Conservation (phyloP, 2,329 filamentous ascomycete species). For the Colletotrichum brevisporum region DNA sequence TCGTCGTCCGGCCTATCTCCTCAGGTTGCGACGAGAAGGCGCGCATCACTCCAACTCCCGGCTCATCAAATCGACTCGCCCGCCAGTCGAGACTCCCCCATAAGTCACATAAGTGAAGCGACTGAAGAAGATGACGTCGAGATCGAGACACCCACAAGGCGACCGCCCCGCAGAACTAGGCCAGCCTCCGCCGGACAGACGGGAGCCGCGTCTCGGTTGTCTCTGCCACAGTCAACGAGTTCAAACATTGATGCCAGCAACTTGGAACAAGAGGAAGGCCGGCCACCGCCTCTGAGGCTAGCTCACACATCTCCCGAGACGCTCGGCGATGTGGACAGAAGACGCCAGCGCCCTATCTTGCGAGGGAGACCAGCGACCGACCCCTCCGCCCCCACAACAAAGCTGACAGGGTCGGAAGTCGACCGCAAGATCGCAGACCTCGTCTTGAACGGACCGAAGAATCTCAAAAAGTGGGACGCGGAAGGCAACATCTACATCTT, state of each 20-base stretch:
- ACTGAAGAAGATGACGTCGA: neutral
- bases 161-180: too few species aligned
- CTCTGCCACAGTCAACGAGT: too few species aligned
- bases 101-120: neutral
- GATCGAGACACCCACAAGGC: too few species aligned
- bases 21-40: neutral
- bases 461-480: neutral
- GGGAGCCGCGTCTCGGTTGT: too few species aligned
- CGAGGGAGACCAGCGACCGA: neutral
- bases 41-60: neutral
- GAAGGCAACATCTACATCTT: constrained; percentile 1
- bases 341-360: neutral
- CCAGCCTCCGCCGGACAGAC: too few species aligned
- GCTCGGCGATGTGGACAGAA: neutral
- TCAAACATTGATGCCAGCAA: neutral
- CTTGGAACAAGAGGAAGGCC: neutral
- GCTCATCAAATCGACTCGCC: neutral
- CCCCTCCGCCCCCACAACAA: neutral
- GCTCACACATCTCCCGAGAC: constrained; percentile 4
- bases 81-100: neutral
- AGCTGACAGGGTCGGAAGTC: neutral
- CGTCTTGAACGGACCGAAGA: neutral
- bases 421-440: constrained; percentile 2
- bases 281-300: neutral
- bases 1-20: neutral